Evolutionary conservation across 257 asterid species (phyloP).

Genomic region (Apocynum venetum): DNA sequence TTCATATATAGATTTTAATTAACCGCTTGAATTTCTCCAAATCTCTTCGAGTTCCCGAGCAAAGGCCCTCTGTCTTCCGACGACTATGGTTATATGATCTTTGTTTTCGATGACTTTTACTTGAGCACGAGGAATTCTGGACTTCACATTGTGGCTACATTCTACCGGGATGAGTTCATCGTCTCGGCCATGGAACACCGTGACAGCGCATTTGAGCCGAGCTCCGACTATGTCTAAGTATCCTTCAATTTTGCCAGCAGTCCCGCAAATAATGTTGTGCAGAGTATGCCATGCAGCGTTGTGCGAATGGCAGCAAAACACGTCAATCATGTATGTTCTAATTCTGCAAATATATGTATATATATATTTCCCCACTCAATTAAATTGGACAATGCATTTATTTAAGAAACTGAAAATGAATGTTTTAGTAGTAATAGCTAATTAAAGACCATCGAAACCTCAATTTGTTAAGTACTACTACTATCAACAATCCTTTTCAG

Average conservation of each 20-base stretch:
- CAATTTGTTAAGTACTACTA: neutral
- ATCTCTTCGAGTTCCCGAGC: constrained; percentile 84
- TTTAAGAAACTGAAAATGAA: too few species aligned
- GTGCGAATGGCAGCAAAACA: constrained; percentile 88
- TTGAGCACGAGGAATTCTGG: constrained; percentile 58
- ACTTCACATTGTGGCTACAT: constrained; percentile 70
- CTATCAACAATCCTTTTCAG: too few species aligned
- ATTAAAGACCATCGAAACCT: too few species aligned
- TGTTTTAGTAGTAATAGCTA: too few species aligned
- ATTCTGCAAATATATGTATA: constrained; percentile 38
- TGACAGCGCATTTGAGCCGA: constrained; percentile 47
- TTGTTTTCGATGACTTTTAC: constrained; percentile 60
- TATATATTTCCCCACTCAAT: too few species aligned
- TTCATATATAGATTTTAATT: neutral
- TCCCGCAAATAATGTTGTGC: constrained; percentile 87
- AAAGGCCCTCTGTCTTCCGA: constrained; percentile 75
- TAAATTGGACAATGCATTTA: too few species aligned
- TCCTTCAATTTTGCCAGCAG: constrained; percentile 71
- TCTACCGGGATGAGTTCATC: constrained; percentile 86
- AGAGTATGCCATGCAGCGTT: constrained; percentile 97
- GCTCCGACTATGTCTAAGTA: constrained; percentile 60
- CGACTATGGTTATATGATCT: constrained; percentile 91
- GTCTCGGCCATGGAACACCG: constrained; percentile 65
- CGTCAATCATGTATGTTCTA: constrained; percentile 79
- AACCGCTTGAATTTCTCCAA: constrained; percentile 51